Base-by-base conservation (phyloP, 2,329 filamentous ascomycete species). In the Zymoseptoria crescenta region DNA sequence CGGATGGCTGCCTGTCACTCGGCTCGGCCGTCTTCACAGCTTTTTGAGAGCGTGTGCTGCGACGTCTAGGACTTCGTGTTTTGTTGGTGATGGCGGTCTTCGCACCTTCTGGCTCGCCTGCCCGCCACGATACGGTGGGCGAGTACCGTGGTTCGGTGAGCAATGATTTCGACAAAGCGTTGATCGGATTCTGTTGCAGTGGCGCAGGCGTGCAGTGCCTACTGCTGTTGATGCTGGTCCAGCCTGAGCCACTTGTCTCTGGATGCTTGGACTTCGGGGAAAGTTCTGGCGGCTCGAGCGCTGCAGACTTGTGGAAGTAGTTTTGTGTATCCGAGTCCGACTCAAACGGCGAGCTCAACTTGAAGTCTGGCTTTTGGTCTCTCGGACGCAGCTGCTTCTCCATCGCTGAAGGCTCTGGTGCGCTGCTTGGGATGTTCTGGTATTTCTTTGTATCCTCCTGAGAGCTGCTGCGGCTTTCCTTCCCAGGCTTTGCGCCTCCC, bases 401-500 rank as follows among this genome's bases (percentile, higher is more conserved):
- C 19, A 49, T 29, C 13, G 24, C 6, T 24, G 45, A 29, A 2
- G 57, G 60, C 19, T 56, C 28, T 29, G 65, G 64, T 35, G 57
- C 55, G 28, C 64, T 69, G 4, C 64, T 59, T 27, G 62, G 67
- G 8, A 67, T 64, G 16, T 54, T 51, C 20, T 53, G 59, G 8
- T 61, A 30, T 2, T 41, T 45, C n/a, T 53, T 52, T 9, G 45
- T 52, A 49, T 41, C 49, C 30, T 59, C 52, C n/a, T 57, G 61
- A 4, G 60, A 57, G 13, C n/a, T 56, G 49, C 59, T 56, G 28
- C 64, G 66, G 52, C 59, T 65, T 9, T 45, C 55, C 7, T 54
- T 41, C 4, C 51, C 63, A 6, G 52, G n/a, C 27, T 67, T 69
- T 70, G 76, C 76, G 13, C 69, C 69, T 35, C 72, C 62, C 4